phyloP scores from a whole-genome alignment of 306 rosid species.

The Dryas drummondii region DNA sequence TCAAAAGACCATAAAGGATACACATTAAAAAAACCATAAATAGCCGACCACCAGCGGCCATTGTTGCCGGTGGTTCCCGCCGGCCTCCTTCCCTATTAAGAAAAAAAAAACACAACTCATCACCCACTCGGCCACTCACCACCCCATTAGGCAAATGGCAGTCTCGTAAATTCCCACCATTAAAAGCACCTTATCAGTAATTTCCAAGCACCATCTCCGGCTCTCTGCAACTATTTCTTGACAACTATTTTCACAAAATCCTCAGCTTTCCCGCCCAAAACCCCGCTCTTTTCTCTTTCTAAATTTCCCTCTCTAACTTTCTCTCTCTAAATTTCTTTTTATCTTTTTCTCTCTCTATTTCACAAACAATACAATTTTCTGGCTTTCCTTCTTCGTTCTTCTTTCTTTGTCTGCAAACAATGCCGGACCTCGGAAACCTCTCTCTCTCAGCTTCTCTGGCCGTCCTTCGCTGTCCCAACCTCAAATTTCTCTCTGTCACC shows the following conservation, averaged over 20 bases:
- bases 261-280: constrained; percentile 33
- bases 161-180: constrained; percentile 8
- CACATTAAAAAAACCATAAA: no score
- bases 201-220: not conserved
- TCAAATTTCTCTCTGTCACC: constrained; percentile 15
- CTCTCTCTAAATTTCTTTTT: no score
- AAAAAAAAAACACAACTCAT: no score
- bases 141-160: not conserved
- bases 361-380: not conserved
- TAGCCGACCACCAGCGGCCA: no score
- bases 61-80: no score
- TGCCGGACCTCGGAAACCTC: constrained; percentile 74
- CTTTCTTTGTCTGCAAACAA: constrained; percentile 6
- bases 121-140: no score
- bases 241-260: not conserved
- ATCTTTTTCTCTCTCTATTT: not conserved
- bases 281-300: constrained; percentile 13
- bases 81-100: no score
- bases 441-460: constrained; percentile 50
- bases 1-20: no score
- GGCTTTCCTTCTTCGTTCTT: constrained; percentile 23
- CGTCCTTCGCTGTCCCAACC: constrained; percentile 35
- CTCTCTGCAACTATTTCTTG: not conserved
- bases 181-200: not conserved
- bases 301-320: not conserved